A percentile compares a stretch with the other conserved stretches of the same genome.
Evolutionary conservation across 2,329 filamentous ascomycete species (phyloP).

Genomic region (Neoarthrinium moseri): DNA sequence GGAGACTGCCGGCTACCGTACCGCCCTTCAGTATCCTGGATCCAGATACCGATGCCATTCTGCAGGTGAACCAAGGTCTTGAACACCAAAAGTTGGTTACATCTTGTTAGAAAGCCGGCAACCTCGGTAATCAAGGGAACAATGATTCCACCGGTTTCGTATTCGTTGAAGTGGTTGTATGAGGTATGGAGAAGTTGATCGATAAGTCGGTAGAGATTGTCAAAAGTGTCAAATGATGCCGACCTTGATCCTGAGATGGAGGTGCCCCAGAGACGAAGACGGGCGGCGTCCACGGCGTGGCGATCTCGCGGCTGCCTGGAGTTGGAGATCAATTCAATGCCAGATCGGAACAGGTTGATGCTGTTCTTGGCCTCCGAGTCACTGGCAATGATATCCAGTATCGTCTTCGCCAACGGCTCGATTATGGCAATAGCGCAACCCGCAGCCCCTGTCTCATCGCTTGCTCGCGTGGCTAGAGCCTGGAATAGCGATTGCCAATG

Average conservation of each 20-base stretch:
- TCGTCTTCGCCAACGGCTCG: slow-evolving; percentile 65
- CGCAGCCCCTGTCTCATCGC: slow-evolving; percentile 64
- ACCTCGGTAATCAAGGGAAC: slow-evolving; percentile 53
- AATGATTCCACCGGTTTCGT: slow-evolving; percentile 35
- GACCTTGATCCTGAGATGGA: slow-evolving; percentile 37
- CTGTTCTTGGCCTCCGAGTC: slow-evolving; percentile 16
- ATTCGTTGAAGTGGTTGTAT: slow-evolving; percentile 47
- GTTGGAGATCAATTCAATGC: slow-evolving; percentile 41
- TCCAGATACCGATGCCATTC: slow-evolving; percentile 59
- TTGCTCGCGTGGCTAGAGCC: slow-evolving; percentile 54
- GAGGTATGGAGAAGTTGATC: slow-evolving; percentile 49
- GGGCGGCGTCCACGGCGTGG: slow-evolving; percentile 63
- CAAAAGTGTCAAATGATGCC: slow-evolving; percentile 59
- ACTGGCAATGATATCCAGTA: slow-evolving; percentile 37
- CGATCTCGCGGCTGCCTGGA: slow-evolving; percentile 58
- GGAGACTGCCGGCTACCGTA: slow-evolving; percentile 40
- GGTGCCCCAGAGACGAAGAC: slow-evolving; percentile 66
- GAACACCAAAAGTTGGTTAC: slow-evolving; percentile 47
- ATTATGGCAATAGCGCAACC: slow-evolving; percentile 65
- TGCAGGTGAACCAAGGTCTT: slow-evolving; percentile 62
- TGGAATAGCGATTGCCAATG: slow-evolving; percentile 57
- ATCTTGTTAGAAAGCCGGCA: slow-evolving; percentile 49
- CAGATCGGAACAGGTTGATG: slow-evolving; percentile 30
- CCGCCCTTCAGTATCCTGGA: slow-evolving; percentile 53
- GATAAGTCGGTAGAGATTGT: slow-evolving; percentile 63